phyloP scores from a whole-genome alignment of 306 rosid genomes.

The Acacia acuminata region DNA sequence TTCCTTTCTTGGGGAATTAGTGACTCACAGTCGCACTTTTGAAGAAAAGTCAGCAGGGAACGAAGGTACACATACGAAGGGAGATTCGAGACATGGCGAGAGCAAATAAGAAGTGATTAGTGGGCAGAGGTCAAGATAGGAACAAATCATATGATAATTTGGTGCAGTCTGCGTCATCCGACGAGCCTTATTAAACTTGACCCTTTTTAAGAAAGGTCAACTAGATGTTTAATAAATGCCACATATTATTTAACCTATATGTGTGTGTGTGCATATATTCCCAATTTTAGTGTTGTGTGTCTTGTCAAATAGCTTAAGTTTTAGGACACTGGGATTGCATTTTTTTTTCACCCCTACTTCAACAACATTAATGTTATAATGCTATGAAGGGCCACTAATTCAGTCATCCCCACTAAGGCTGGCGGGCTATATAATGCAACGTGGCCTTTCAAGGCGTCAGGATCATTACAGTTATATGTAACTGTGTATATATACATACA shows the following conservation, averaged over 20 bases:
- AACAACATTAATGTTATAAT: neutral
- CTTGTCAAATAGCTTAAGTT: neutral
- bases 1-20: too few species aligned
- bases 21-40: too few species aligned
- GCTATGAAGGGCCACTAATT: neutral
- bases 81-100: too few species aligned
- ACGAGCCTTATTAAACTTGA: neutral
- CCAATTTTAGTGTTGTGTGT: neutral
- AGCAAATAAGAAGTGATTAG: too few species aligned
- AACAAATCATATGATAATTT: neutral
- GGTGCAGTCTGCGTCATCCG: neutral
- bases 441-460: neutral
- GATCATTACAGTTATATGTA: neutral
- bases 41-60: too few species aligned
- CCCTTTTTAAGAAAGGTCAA: neutral
- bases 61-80: too few species aligned
- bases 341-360: neutral
- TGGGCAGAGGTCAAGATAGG: neutral
- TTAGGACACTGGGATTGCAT: neutral
- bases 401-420: neutral
- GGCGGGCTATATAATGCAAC: too few species aligned
- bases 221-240: neutral
- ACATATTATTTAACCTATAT: neutral
- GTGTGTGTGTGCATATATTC: too few species aligned
- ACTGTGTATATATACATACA: too few species aligned